Percentiles rank a stretch among this genome's conserved stretches.
phyloP scores from a whole-genome alignment of 1,284 basidiomycete species.

The Rhodotorula mucilaginosa region DNA sequence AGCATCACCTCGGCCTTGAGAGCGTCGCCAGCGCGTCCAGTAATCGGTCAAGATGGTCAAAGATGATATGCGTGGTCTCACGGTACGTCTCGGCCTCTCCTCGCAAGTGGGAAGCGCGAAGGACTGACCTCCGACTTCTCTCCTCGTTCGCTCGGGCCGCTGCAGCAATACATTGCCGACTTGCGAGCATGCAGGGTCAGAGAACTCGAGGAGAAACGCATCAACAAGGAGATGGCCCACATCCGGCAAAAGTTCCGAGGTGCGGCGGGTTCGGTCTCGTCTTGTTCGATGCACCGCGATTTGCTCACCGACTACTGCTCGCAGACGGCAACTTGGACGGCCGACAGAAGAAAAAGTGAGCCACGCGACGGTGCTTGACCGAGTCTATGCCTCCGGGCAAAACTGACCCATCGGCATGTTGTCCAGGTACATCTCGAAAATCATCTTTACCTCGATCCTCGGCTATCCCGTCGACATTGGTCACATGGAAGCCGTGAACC shows the following conservation, averaged over 20 bases:
- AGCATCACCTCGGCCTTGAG: no score
- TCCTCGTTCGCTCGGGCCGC: not conserved
- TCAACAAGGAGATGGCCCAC: constrained; percentile 99
- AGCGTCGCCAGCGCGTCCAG: no score
- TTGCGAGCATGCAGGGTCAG: constrained; percentile 86
- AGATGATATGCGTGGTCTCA: constrained; percentile 41
- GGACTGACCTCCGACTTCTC: no score
- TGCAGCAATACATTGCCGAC: constrained; percentile 91
- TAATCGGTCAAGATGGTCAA: constrained; percentile 17
- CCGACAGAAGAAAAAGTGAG: constrained; percentile 98
- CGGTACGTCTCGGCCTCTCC: constrained; percentile 10
- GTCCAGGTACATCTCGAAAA: constrained; percentile 81
- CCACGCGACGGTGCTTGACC: not conserved
- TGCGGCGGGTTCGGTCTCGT: constrained; percentile 46
- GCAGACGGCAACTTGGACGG: constrained; percentile 93
- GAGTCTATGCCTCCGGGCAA: no score
- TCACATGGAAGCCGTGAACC: constrained; percentile 98
- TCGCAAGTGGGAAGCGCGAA: not conserved
- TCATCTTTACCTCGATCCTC: constrained; percentile 97
- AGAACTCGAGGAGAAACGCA: constrained; percentile 91
- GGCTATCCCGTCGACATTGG: constrained; percentile 99
- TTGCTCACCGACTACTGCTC: not conserved
- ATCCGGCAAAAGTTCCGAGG: constrained; percentile 99
- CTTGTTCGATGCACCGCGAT: not conserved
- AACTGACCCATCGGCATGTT: constrained; percentile 14